Evolutionary conservation across 768 basidiomycete genomes (phyloP).

Genomic region (Lactifluus subvellereus): DNA sequence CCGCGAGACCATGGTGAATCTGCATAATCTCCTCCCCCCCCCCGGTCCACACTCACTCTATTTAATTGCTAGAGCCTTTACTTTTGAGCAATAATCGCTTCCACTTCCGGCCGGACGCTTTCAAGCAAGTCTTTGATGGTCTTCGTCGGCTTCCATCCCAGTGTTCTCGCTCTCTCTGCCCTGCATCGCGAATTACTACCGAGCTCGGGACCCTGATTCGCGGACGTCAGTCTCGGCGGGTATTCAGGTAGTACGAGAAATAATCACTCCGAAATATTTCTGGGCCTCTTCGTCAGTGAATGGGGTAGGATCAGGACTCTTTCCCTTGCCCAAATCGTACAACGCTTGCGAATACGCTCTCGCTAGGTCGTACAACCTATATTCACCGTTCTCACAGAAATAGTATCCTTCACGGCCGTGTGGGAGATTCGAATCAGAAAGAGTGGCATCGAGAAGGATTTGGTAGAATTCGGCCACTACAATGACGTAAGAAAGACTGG

Average conservation of each 20-base stretch:
- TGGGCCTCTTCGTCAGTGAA: constrained; percentile 40
- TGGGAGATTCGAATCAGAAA: constrained; percentile 24
- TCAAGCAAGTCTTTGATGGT: constrained; percentile 45
- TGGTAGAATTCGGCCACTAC: constrained; percentile 42
- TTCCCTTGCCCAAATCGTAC: constrained; percentile 30
- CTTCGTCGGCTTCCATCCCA: constrained; percentile 51
- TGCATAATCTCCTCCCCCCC: no score
- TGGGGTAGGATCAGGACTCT: constrained; percentile 38
- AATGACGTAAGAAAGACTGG: neutral
- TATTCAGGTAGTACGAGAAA: neutral
- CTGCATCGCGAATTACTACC: constrained; percentile 40
- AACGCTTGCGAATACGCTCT: constrained; percentile 35
- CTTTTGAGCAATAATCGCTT: constrained; percentile 22
- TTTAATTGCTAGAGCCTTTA: neutral
- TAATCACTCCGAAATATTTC: constrained; percentile 33
- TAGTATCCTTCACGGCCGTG: constrained; percentile 36
- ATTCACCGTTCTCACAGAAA: constrained; percentile 34
- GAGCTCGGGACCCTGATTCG: constrained; percentile 18
- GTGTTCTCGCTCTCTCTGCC: constrained; percentile 36
- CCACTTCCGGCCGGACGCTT: constrained; percentile 44
- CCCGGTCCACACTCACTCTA: no score
- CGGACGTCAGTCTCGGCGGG: neutral
- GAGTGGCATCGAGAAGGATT: constrained; percentile 37
- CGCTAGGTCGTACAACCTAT: constrained; percentile 33
- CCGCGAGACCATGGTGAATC: no score